These are phyloP conservation scores for Clonostachys chloroleuca DNA, from an alignment of 2,329 filamentous ascomycete species.

Conservation along the genomic window DNA sequence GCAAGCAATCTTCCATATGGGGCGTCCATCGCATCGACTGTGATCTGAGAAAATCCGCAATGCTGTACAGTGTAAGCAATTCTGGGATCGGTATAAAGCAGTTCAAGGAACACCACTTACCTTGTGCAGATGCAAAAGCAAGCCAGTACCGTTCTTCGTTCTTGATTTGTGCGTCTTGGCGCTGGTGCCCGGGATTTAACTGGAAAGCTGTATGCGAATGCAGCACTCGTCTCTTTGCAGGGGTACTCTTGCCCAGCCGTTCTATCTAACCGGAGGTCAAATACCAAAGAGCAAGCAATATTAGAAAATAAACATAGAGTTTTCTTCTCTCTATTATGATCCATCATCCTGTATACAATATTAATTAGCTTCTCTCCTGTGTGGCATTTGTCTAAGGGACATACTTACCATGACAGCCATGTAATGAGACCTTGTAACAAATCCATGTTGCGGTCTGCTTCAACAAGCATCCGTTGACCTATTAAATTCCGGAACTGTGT, in stretches of 20 bases:
- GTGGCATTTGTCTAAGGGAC: too few species aligned
- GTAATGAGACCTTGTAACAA: conserved; percentile 44
- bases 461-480: conserved; percentile 36
- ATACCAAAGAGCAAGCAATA: background rate
- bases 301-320: background rate
- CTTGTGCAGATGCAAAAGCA: conserved; percentile 17
- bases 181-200: conserved; percentile 4
- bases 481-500: conserved; percentile 35
- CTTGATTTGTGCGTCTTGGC: conserved; percentile 17
- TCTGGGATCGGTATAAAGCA: too few species aligned
- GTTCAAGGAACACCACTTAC: conserved; percentile 8
- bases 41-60: conserved; percentile 20
- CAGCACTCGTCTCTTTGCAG: conserved; percentile 7
- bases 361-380: too few species aligned
- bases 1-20: conserved; percentile 53
- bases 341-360: too few species aligned
- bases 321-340: background rate
- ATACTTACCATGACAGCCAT: conserved; percentile 17
- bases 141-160: conserved; percentile 19
- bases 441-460: conserved; percentile 44
- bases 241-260: conserved; percentile 3
- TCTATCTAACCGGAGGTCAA: conserved; percentile 10
- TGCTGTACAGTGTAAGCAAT: too few species aligned
- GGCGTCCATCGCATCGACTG: conserved; percentile 52
- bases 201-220: conserved; percentile 7